Evolutionary conservation across 257 asterid species (phyloP), one percentile per base, ranked within the genome.

Genomic region (Ligustrum vulgare): DNA sequence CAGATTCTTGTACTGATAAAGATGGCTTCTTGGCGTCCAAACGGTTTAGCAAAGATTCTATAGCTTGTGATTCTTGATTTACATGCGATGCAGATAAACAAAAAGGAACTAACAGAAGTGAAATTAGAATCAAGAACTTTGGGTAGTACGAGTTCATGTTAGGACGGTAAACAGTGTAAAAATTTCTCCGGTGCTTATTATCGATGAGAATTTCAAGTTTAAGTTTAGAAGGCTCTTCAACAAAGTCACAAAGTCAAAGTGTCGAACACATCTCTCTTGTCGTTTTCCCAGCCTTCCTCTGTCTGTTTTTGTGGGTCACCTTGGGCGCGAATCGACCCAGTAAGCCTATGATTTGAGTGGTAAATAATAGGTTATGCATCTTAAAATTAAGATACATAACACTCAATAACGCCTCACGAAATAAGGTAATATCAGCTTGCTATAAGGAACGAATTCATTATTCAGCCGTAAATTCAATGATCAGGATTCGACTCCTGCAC

Each of bases 1-100:
- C 97, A 67, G 86, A 82, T 84, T 89, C 96, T 86, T 94, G 98
- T 4, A 77, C 89, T 5, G 82, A 71, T 8, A 85, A 56, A 73
- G 92, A 79, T 67, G 91, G 72, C 71, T 77, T 82, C 71, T 86
- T 88, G 80, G 81, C 58, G 70, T 88, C 81, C 90, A 87, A 81
- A 72, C 89, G 95, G 72, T 66, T 86, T 71, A 85, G 34, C 62
- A 91, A 35, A 43, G 93, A 81, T 54, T 84, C 80, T 20, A 92
- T 75, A 11, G 84, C 90, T 77, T 86, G 85, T 73, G 91, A 83
- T 79, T 85, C 89, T 81, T 81, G 81, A 60, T 76, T 20, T 76
- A 91, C 65, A 65, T 58, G 63, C 36, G 84, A 72, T 33, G 76
- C 74, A 23, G 92, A 80, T 41, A 77, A 77, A 36, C 80, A 77